Evolutionary conservation across 768 basidiomycete species (phyloP).

Genomic region (Mycena kentingensis): DNA sequence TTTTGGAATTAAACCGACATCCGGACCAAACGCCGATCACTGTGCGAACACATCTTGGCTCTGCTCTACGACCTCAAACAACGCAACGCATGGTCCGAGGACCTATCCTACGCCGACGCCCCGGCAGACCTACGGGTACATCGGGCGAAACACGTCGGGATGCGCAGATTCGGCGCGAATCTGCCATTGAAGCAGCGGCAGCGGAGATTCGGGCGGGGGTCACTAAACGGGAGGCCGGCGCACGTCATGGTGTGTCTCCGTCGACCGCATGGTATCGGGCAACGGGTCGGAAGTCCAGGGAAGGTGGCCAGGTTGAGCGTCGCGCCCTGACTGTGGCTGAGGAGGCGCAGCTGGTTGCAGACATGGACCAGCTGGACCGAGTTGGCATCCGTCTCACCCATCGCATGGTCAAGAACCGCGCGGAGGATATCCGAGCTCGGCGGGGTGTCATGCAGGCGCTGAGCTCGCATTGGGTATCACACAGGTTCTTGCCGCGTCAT

Average conservation of each 20-base stretch:
- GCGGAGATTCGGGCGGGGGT: not conserved
- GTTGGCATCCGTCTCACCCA: not conserved
- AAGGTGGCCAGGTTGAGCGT: not conserved
- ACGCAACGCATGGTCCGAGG: too few relatives aligned
- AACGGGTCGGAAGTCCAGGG: not conserved
- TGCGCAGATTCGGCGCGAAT: not conserved
- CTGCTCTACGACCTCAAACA: too few relatives aligned
- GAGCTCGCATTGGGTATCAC: not conserved
- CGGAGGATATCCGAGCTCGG: not conserved
- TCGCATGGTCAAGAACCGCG: not conserved
- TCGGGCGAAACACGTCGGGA: not conserved
- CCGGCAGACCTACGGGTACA: not conserved
- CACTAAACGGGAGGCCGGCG: not conserved
- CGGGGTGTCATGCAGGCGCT: not conserved
- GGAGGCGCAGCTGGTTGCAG: slow-evolving; percentile 1
- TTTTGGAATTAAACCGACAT: too few relatives aligned
- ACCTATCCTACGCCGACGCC: too few relatives aligned
- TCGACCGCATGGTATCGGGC: not conserved
- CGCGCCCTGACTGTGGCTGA: not conserved
- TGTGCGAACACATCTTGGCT: too few relatives aligned
- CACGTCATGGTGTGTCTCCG: not conserved
- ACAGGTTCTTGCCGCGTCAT: not conserved
- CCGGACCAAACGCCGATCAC: too few relatives aligned
- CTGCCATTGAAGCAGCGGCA: not conserved
- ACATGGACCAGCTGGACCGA: not conserved